Evolutionary conservation across 2,329 filamentous ascomycete genomes (phyloP).

Genomic region (Lasiodiplodia theobromae): DNA sequence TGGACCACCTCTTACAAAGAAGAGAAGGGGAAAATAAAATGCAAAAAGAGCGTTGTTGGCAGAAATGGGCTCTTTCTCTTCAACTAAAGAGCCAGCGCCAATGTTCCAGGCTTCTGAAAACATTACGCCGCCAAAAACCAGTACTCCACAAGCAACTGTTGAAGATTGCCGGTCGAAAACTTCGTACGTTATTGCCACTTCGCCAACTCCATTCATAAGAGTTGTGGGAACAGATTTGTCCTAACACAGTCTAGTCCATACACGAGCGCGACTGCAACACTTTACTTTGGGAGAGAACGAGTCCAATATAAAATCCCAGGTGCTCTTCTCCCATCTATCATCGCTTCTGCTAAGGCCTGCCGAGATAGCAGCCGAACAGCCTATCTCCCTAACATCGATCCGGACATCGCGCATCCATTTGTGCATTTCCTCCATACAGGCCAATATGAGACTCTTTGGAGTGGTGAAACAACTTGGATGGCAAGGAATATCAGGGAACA

Average conservation of each 20-base stretch:
- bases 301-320: not conserved
- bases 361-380: not conserved
- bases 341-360: not conserved
- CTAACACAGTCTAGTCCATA: not conserved
- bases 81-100: not conserved
- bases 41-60: too few species aligned
- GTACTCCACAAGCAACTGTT: not conserved
- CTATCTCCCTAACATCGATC: not conserved
- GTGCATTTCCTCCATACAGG: conserved; percentile 2
- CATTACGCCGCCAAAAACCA: not conserved
- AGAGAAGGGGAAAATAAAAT: too few species aligned
- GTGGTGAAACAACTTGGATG: not conserved
- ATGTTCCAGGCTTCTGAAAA: not conserved
- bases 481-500: not conserved
- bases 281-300: not conserved
- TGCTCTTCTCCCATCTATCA: not conserved
- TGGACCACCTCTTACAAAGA: too few species aligned
- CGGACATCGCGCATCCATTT: not conserved
- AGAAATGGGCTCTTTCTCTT: too few species aligned
- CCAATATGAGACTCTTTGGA: not conserved
- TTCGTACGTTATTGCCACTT: not conserved
- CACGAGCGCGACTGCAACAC: not conserved
- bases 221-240: not conserved
- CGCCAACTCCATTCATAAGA: not conserved
- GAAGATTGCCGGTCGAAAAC: not conserved